Base-by-base conservation (phyloP, 805 yeast genomes). In the Wickerhamiella kurtzmanii region DNA sequence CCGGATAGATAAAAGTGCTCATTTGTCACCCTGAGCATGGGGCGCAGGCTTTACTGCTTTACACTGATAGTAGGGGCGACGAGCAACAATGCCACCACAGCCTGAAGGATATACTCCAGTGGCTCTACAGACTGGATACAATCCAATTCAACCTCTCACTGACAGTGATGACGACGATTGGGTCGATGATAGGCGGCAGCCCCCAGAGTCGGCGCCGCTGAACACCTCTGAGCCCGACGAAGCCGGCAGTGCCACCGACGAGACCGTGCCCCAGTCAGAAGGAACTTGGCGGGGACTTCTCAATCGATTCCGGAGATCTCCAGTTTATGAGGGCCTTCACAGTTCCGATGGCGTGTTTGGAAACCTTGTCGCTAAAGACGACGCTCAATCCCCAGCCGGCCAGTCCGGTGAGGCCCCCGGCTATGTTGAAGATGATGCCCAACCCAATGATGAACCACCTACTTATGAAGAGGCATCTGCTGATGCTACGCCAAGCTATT, bases 381-480 rank as follows among this genome's bases (percentile, higher is more conserved):
- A 80, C 43, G 60, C 73, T 2, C 53, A 49, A 21, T 54, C 48
- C 36, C 53, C 35, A 50, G 47, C 56, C 50, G 47, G 55, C 60
- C 0, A 49, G 13, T 18, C 18, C n/a, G n/a, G n/a, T 11, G 40
- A 18, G 18, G n/a, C 36, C 3, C 22, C 32, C 3, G 46, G 20
- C 16, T 35, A 6, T 19, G 21, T 16, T 48, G 35, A 50, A 20
- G 60, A 53, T 46, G 60, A 54, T n/a, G 51, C 47, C 5, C 49
- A 55, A n/a, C 58, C 59, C 59, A 63, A 68, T 9, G 88, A 81
- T 50, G 68, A 68, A 28, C 80, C 84, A 18, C 97, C 97, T 2
- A 72, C 94, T 0, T 92, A 92, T 64, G 96, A 85, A 48, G 97
- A 88, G 60, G 97, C 95, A 0, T 85, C 95, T 0, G 82, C 86